These are phyloP conservation scores for Camellia japonica DNA, from an alignment of 148 eudicot genomes.

Conservation along the genomic window DNA sequence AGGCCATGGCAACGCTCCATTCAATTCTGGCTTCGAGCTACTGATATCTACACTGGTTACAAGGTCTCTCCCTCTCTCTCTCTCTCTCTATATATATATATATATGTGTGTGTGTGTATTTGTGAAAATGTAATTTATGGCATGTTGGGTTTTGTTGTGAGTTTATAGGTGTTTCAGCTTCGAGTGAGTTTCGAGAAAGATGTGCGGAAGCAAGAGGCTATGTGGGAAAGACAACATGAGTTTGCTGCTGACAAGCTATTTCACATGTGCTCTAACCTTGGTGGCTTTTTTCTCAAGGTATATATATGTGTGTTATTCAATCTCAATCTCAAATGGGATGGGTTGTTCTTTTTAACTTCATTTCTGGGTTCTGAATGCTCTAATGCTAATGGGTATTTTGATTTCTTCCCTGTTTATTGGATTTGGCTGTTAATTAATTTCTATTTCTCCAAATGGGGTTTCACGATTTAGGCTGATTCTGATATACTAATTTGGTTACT, in stretches of 20 bases:
- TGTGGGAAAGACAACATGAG: slow-evolving; percentile 29
- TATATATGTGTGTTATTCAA: too few relatives aligned
- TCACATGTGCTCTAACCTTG: too few relatives aligned
- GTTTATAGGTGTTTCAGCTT: slow-evolving; percentile 72
- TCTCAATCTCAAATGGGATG: not conserved
- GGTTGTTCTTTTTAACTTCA: not conserved
- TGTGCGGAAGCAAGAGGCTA: slow-evolving; percentile 76
- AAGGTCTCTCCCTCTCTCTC: slow-evolving; percentile 39
- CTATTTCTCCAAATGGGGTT: not conserved
- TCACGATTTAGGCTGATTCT: not conserved
- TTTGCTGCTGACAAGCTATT: too few relatives aligned
- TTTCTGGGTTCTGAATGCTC: not conserved
- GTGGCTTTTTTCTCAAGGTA: slow-evolving; percentile 71
- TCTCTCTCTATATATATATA: not conserved
- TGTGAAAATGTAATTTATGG: too few relatives aligned
- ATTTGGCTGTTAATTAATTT: not conserved
- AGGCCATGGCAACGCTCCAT: too few relatives aligned
- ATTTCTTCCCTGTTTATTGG: not conserved
- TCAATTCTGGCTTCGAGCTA: slow-evolving; percentile 68
- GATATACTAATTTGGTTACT: not conserved
- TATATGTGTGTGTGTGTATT: not conserved
- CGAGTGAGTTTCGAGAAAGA: slow-evolving; percentile 75
- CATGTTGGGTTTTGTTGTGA: slow-evolving; percentile 6
- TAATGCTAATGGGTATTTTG: not conserved
- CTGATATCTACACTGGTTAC: slow-evolving; percentile 90